Base-by-base conservation (phyloP, 2,329 filamentous ascomycete species). In the Aspergillus sp. region DNA sequence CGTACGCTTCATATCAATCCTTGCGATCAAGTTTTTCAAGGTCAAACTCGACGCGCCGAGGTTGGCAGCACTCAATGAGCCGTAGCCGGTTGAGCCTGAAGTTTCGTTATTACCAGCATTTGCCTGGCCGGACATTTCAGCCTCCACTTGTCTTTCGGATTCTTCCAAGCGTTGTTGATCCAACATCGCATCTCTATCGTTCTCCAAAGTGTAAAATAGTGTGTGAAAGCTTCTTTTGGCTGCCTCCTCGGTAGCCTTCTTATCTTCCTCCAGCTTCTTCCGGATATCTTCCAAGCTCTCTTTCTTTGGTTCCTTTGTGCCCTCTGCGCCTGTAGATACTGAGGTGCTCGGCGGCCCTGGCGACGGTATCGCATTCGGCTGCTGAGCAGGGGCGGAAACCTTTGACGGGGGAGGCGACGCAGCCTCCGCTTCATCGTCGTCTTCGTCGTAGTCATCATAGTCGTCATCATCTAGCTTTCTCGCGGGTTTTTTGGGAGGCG, bases 151-250 rank as follows among this genome's bases (percentile, higher is more conserved):
- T 71, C 96, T 89, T 73, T 99, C 95, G 1, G 96, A 92, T 73
- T 98, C 95, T 70, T 99, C 95, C 24, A 99, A 83, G 74, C 93
- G 91, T 74, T 98, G 92, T 75, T 99, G 95, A 74, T 99, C 95
- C 56, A 98, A 78, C 95, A 99, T 98, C 48, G 95, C 95, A 67
- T 93, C 91, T 55, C 91, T 86, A 71, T 99, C 95, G 72, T 93
- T 95, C 75, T 99, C 95, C 32, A 98, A 82, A 1, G 95, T 97
- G 74, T 96, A 93, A 75, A 98, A 96, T 63, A 96, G 83, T 9
- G 91, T 96, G 71, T 96, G 89, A 74, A 97, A 98, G 76, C 89
- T 95, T 67, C 87, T 85, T 76, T 92, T 92, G 43, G 91, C 95
- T 50, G 90, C 89, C 69, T 96, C 91, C 69, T 96, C 93, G 48